Evolutionary conservation across 1,284 basidiomycete genomes (phyloP).

Genomic region (Ustilago lituana): DNA sequence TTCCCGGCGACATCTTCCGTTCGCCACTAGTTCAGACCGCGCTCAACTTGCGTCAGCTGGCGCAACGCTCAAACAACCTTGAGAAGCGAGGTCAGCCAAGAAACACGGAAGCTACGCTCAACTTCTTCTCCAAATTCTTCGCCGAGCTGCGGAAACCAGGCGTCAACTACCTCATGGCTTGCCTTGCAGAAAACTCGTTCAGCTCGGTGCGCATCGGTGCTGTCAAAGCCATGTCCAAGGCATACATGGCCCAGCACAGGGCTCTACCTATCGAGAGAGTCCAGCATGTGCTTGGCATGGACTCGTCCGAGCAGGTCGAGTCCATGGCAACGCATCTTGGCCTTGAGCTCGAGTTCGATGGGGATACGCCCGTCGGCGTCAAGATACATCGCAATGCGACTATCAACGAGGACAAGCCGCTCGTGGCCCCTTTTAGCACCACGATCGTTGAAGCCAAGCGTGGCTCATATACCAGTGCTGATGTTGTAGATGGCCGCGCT

Average conservation of each 20-base stretch:
- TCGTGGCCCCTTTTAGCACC: conserved; percentile 66
- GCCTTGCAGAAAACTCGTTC: conserved; percentile 71
- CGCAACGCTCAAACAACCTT: conserved; percentile 79
- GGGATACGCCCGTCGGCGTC: conserved; percentile 13
- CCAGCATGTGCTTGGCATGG: conserved; percentile 45
- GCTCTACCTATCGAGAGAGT: conserved; percentile 52
- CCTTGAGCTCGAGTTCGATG: conserved; percentile 63
- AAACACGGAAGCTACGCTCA: conserved; percentile 71
- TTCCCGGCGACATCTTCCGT: conserved; percentile 77
- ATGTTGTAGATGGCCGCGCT: conserved; percentile 79
- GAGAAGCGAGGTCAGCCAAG: conserved; percentile 68
- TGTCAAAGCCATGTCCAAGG: conserved; percentile 69
- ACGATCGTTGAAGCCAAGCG: conserved; percentile 81
- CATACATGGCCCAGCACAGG: conserved; percentile 69
- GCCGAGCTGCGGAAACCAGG: conserved; percentile 68
- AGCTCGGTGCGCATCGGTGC: conserved; percentile 71
- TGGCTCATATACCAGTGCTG: conserved; percentile 73
- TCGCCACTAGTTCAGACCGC: conserved; percentile 83
- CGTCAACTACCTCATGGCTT: conserved; percentile 71
- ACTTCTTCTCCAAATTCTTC: conserved; percentile 73
- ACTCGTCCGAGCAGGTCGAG: conserved; percentile 52
- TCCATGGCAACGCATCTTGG: conserved; percentile 65
- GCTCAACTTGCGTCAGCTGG: conserved; percentile 79
- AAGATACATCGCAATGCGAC: conserved; percentile 67
- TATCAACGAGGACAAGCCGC: conserved; percentile 70